A percentile compares a stretch with the other conserved stretches of the same genome.
Conservation (phyloP, 768 basidiomycete species). For the Pisolithus orientalis region DNA sequence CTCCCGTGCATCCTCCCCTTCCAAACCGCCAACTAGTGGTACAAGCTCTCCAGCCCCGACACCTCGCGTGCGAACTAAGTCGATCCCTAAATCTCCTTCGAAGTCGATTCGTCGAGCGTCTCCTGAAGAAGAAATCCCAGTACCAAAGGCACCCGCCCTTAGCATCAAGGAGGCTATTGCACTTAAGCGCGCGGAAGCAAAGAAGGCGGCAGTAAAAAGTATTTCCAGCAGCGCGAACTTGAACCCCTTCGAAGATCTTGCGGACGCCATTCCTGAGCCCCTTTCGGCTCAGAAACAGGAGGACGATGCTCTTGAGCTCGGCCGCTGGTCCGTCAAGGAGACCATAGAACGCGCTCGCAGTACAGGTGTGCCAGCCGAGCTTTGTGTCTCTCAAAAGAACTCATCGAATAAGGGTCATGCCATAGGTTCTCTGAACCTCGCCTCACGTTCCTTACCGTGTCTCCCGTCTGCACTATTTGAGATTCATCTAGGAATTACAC, state of each 20-base stretch:
- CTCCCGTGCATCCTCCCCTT: conserved; percentile 26
- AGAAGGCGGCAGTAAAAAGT: conserved; percentile 40
- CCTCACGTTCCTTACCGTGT: conserved; percentile 65
- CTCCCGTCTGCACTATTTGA: conserved; percentile 76
- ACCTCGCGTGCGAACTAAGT: conserved; percentile 33
- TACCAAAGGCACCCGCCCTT: conserved; percentile 29
- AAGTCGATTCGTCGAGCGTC: conserved; percentile 20
- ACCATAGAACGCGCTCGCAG: conserved; percentile 72
- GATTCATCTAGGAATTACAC: conserved; percentile 69
- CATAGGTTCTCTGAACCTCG: conserved; percentile 69
- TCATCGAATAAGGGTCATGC: conserved; percentile 38
- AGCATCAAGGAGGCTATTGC: conserved; percentile 78
- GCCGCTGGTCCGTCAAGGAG: conserved; percentile 63
- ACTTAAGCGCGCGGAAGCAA: conserved; percentile 70
- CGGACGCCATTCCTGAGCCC: conserved; percentile 39
- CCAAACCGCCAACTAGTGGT: conserved; percentile 23
- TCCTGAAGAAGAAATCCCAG: conserved; percentile 15
- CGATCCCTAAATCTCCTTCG: conserved; percentile 30
- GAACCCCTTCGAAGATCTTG: conserved; percentile 36
- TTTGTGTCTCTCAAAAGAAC: conserved; percentile 33
- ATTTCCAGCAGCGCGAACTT: conserved; percentile 20
- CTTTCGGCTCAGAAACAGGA: conserved; percentile 32
- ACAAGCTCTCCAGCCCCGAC: conserved; percentile 16
- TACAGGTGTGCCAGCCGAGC: conserved; percentile 50
- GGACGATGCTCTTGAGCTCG: conserved; percentile 41